These are phyloP conservation scores for Urostyla sp. DNA, from an alignment of 73 alveolate species.

Conservation along the genomic window DNA sequence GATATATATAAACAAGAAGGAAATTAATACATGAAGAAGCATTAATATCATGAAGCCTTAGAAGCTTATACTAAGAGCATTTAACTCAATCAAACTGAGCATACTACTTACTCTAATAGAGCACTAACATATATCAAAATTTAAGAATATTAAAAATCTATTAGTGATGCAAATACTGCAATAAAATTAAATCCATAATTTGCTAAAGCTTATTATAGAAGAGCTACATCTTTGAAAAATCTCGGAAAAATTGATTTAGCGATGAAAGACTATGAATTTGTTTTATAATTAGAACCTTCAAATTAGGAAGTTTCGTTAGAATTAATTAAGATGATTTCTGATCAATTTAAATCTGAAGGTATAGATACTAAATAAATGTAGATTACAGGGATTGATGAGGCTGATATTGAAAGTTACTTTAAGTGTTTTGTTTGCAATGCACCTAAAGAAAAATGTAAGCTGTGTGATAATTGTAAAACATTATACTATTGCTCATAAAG, in stretches of 20 bases:
- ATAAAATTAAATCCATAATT: slow-evolving; percentile 1
- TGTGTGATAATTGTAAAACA: neutral
- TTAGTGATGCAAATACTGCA: slow-evolving; percentile 5
- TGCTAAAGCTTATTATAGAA: slow-evolving; percentile 10
- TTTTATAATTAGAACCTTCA: neutral
- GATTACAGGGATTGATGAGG: neutral
- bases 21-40: neutral
- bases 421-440: neutral
- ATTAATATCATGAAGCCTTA: neutral
- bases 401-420: neutral
- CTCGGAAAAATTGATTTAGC: neutral
- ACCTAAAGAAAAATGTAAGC: neutral
- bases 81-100: neutral
- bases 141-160: neutral
- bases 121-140: slow-evolving; percentile 11
- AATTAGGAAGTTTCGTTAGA: neutral
- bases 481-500: neutral
- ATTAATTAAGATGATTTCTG: neutral
- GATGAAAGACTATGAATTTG: neutral
- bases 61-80: neutral
- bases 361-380: neutral
- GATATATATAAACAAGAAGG: no score
- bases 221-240: neutral
- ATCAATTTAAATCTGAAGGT: neutral
- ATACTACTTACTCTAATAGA: neutral